Conservation (phyloP, 2,329 filamentous ascomycete species). For the Nannizziopsis arthrosporioides region DNA sequence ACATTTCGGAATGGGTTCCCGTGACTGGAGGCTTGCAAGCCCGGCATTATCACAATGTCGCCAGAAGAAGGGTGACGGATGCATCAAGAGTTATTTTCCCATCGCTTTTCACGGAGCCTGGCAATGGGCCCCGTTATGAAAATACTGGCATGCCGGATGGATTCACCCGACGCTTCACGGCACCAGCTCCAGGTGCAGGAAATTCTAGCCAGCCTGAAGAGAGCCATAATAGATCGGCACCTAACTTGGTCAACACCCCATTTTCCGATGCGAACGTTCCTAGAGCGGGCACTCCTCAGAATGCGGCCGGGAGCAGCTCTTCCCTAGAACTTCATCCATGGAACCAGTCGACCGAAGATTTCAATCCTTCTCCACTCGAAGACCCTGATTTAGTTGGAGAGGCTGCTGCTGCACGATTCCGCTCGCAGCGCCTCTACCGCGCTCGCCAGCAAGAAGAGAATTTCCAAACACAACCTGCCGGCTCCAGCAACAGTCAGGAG, state of each 20-base stretch:
- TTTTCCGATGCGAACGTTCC: slow-evolving; percentile 1
- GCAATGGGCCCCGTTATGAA: not conserved
- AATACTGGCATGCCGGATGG: not conserved
- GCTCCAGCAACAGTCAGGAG: slow-evolving; percentile 1
- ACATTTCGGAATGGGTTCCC: slow-evolving; percentile 49
- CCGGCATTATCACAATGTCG: slow-evolving; percentile 53
- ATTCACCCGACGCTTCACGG: slow-evolving; percentile 2
- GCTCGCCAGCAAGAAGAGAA: slow-evolving; percentile 38
- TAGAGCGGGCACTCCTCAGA: not conserved
- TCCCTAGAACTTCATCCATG: slow-evolving; percentile 4
- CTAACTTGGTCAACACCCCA: slow-evolving; percentile 10
- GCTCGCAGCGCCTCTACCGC: slow-evolving; percentile 43
- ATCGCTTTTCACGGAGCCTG: not conserved
- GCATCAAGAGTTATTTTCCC: slow-evolving; percentile 18
- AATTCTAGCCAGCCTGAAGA: not conserved
- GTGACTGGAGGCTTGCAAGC: slow-evolving; percentile 44
- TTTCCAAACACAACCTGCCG: slow-evolving; percentile 16
- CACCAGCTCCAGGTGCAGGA: not conserved
- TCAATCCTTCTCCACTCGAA: slow-evolving; percentile 44
- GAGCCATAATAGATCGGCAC: slow-evolving; percentile 10
- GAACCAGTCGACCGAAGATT: slow-evolving; percentile 7
- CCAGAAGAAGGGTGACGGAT: slow-evolving; percentile 46
- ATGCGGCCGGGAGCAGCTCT: not conserved
- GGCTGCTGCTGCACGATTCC: slow-evolving; percentile 47
- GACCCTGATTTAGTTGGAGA: slow-evolving; percentile 59